Conservation (phyloP, 257 asterid species). For the Solanum arcanum region DNA sequence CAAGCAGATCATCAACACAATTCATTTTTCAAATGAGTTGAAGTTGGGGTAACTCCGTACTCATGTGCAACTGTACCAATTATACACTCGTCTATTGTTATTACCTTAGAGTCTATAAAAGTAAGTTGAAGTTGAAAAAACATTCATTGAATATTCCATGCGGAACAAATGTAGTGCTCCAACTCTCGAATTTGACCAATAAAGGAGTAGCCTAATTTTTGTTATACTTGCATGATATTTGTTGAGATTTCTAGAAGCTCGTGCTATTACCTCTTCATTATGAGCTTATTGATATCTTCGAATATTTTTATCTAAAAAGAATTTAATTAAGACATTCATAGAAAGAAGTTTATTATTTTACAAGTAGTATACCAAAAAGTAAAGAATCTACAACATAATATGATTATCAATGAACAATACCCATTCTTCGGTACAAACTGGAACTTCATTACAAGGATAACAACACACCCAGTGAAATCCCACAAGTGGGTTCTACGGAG, state of each 20-base stretch:
- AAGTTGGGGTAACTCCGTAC: background rate
- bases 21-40: background rate
- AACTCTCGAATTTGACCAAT: background rate
- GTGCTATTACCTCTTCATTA: background rate
- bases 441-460: background rate
- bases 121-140: background rate
- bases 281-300: background rate
- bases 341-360: background rate
- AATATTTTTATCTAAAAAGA: background rate
- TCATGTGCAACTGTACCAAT: background rate
- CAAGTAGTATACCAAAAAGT: background rate
- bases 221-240: background rate
- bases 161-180: background rate
- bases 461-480: background rate
- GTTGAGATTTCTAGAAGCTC: background rate
- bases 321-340: background rate
- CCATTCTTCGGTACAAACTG: background rate
- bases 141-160: background rate
- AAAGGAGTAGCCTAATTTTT: background rate
- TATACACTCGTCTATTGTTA: background rate
- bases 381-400: background rate
- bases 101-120: background rate
- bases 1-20: background rate
- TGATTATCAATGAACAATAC: background rate
- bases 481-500: background rate